These are phyloP conservation scores for Phytophthora pisi DNA, from an alignment of 352 stramenopile genomes.

Conservation along the genomic window DNA sequence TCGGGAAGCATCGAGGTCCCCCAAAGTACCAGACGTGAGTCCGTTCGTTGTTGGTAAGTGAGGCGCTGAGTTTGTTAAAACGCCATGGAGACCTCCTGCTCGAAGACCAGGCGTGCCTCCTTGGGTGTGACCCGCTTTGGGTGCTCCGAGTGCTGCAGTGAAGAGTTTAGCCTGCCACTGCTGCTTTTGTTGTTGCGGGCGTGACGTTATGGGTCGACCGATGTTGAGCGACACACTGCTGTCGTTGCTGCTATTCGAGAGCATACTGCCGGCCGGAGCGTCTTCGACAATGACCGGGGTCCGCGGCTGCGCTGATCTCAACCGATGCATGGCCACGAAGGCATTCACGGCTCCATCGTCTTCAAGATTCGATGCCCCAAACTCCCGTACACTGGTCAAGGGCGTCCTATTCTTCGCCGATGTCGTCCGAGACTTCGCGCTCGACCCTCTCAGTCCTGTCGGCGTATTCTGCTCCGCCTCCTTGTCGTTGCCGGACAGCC, in stretches of 20 bases:
- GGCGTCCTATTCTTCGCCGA: constrained; percentile 16
- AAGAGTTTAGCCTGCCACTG: constrained; percentile 11
- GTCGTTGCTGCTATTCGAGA: background rate
- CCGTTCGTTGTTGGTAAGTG: constrained; percentile 4
- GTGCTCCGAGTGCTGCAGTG: background rate
- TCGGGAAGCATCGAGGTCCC: constrained; percentile 2
- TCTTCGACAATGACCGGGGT: constrained; percentile 24
- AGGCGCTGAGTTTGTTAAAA: constrained; percentile 13
- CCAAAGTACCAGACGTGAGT: constrained; percentile 9
- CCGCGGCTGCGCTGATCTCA: constrained; percentile 15
- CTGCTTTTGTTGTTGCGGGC: constrained; percentile 9
- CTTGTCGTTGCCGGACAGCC: background rate
- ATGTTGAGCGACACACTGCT: constrained; percentile 6
- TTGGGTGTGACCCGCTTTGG: constrained; percentile 1
- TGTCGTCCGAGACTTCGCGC: constrained; percentile 27
- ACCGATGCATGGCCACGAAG: constrained; percentile 26
- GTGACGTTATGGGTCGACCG: background rate
- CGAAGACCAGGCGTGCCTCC: constrained; percentile 9
- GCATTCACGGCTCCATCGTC: constrained; percentile 13
- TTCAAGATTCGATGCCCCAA: background rate
- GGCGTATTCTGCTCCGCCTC: constrained; percentile 10
- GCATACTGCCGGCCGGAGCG: background rate
- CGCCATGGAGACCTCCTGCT: background rate
- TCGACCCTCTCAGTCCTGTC: constrained; percentile 15
- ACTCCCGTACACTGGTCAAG: constrained; percentile 16